Percentiles rank a stretch among this genome's conserved stretches.
Conservation (phyloP, 2,329 filamentous ascomycete species). For the Phialophora chinensis region DNA sequence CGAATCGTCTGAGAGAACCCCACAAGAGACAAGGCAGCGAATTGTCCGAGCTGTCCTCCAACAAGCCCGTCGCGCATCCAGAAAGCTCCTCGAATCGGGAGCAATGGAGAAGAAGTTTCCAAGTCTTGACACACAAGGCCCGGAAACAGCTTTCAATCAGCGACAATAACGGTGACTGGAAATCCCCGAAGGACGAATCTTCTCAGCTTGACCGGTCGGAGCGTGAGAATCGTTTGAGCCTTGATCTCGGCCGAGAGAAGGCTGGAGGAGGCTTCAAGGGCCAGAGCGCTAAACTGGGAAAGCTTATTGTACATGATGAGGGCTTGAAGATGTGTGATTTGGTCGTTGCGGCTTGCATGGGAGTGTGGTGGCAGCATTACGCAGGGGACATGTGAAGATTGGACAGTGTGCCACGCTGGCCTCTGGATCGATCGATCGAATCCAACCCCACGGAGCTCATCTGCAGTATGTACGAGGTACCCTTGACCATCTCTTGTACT, state of each 20-base stretch:
- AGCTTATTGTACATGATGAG: conserved; percentile 86
- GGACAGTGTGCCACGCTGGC: neutral
- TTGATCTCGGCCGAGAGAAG: conserved; percentile 78
- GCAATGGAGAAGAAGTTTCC: conserved; percentile 37
- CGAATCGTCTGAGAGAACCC: conserved; percentile 31
- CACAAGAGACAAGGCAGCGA: conserved; percentile 28
- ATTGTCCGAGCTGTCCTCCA: conserved; percentile 14
- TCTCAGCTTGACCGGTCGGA: conserved; percentile 3
- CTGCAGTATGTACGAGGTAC: neutral
- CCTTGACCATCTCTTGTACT: neutral
- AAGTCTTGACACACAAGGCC: conserved; percentile 33
- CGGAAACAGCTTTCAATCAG: conserved; percentile 29
- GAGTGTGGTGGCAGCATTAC: conserved; percentile 91
- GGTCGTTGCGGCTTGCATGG: conserved; percentile 87
- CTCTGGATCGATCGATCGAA: neutral
- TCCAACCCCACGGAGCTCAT: neutral
- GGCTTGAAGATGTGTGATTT: conserved; percentile 96
- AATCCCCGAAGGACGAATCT: neutral
- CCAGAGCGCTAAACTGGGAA: conserved; percentile 88
- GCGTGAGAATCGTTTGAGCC: conserved; percentile 60
- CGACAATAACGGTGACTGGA: conserved; percentile 13
- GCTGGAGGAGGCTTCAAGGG: conserved; percentile 87
- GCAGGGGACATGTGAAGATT: conserved; percentile 54
- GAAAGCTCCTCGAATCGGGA: conserved; percentile 29
- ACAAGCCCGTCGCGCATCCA: conserved; percentile 1